Evolutionary conservation across 1,284 basidiomycete species (phyloP).

Genomic region (Taiwanofungus camphoratus): DNA sequence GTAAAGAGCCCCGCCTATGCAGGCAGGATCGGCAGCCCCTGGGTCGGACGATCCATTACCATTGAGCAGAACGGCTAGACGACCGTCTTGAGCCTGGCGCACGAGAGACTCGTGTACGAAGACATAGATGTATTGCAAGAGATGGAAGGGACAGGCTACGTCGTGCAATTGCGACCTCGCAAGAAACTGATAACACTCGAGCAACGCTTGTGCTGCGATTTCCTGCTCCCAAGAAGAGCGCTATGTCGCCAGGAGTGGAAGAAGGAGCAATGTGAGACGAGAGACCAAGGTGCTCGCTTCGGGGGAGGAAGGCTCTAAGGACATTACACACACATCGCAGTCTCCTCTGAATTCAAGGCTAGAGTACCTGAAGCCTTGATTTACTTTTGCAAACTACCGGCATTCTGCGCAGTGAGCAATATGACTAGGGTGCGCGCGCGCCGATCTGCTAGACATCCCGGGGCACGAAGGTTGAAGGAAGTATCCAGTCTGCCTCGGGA

Average conservation of each 20-base stretch:
- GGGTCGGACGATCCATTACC: slow-evolving; percentile 18
- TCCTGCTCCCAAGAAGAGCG: slow-evolving; percentile 25
- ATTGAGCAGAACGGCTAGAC: slow-evolving; percentile 18
- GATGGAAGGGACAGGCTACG: slow-evolving; percentile 2
- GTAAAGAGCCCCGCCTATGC: slow-evolving; percentile 18
- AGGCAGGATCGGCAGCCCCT: slow-evolving; percentile 19
- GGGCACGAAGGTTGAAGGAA: too few relatives aligned
- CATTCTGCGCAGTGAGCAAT: too few relatives aligned
- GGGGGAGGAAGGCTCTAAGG: too few relatives aligned
- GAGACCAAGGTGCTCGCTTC: too few relatives aligned
- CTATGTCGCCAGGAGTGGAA: slow-evolving; percentile 17
- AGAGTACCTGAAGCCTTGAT: too few relatives aligned
- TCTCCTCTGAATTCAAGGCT: too few relatives aligned
- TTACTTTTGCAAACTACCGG: too few relatives aligned
- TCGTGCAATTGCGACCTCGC: neutral
- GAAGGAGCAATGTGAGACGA: slow-evolving; percentile 11
- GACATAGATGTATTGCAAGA: slow-evolving; percentile 15
- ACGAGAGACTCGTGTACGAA: slow-evolving; percentile 20
- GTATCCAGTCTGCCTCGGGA: too few relatives aligned
- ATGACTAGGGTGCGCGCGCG: too few relatives aligned
- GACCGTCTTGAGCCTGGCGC: slow-evolving; percentile 19
- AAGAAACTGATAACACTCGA: slow-evolving; percentile 16
- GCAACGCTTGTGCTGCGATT: slow-evolving; percentile 19
- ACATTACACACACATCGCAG: too few relatives aligned
- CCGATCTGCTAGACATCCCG: too few relatives aligned